A percentile compares a stretch with the other conserved stretches of the same genome.
phyloP scores from a whole-genome alignment of 805 yeast species.

The Starmerella roubikii region DNA sequence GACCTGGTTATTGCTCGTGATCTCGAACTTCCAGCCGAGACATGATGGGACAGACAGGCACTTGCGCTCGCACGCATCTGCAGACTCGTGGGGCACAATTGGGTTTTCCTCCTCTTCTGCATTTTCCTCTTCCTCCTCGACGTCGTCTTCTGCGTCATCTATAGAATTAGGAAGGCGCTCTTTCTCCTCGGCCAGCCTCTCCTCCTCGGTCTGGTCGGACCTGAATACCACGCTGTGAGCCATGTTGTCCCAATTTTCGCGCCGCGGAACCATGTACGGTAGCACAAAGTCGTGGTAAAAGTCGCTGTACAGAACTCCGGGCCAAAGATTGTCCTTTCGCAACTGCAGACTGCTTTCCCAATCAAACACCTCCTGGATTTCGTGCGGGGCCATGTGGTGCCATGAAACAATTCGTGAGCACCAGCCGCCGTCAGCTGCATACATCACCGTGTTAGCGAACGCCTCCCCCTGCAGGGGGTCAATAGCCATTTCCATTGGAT shows the following conservation, averaged over 20 bases:
- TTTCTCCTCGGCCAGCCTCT: background rate
- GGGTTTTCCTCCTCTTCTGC: slow-evolving; percentile 1
- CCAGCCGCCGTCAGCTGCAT: slow-evolving; percentile 17
- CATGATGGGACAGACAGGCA: slow-evolving; percentile 12
- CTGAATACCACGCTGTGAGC: background rate
- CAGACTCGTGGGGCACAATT: slow-evolving; percentile 7
- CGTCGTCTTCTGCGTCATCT: background rate
- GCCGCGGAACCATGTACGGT: slow-evolving; percentile 21
- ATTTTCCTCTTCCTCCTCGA: background rate
- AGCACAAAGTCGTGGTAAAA: slow-evolving; percentile 26
- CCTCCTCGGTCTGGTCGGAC: background rate
- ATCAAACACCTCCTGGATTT: slow-evolving; percentile 26
- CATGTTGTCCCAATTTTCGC: slow-evolving; percentile 21
- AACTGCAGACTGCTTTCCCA: slow-evolving; percentile 22
- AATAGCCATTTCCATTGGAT: slow-evolving; percentile 2
- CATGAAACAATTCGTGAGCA: slow-evolving; percentile 26
- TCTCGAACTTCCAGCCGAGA: slow-evolving; percentile 12
- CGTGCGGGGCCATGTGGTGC: slow-evolving; percentile 26
- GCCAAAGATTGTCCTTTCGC: slow-evolving; percentile 17
- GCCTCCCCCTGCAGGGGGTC: slow-evolving; percentile 27
- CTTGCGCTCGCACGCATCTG: slow-evolving; percentile 6
- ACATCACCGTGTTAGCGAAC: slow-evolving; percentile 16
- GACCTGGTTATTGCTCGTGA: background rate
- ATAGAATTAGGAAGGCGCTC: background rate
- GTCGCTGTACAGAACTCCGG: slow-evolving; percentile 20